Evolutionary conservation across 352 stramenopile genomes (phyloP).

Genomic region (Phytophthora syringae): DNA sequence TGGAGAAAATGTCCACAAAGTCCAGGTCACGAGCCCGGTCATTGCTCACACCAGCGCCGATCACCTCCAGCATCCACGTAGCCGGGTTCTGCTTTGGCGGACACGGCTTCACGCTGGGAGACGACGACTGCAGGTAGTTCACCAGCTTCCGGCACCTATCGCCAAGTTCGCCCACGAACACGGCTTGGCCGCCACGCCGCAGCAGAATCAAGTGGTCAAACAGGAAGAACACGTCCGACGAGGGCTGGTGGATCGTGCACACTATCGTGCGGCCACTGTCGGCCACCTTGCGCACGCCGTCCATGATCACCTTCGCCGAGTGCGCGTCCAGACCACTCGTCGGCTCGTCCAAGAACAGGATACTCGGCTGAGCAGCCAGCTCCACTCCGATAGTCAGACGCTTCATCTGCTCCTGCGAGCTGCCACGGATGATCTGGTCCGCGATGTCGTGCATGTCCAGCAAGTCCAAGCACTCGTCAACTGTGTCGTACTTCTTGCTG

Average conservation of each 20-base stretch:
- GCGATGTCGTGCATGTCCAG: constrained; percentile 45
- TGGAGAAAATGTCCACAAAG: constrained; percentile 35
- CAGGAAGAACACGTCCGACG: too few species aligned
- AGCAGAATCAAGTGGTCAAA: constrained; percentile 82
- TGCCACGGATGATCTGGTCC: constrained; percentile 44
- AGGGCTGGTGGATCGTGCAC: too few species aligned
- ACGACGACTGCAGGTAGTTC: constrained; percentile 8
- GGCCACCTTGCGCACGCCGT: constrained; percentile 78
- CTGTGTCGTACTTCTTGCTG: constrained; percentile 39
- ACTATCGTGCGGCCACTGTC: constrained; percentile 66
- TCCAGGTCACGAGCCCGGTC: constrained; percentile 59
- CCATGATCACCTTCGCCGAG: constrained; percentile 73
- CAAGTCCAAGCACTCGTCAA: constrained; percentile 37
- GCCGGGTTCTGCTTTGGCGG: constrained; percentile 35
- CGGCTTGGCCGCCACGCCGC: constrained; percentile 44
- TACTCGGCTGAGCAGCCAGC: constrained; percentile 71
- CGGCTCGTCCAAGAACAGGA: constrained; percentile 77
- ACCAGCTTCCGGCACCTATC: constrained; percentile 33
- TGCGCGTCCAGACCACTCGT: constrained; percentile 81
- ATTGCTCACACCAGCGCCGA: constrained; percentile 52
- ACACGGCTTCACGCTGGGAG: constrained; percentile 42
- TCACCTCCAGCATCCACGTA: too few species aligned
- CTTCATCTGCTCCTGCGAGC: constrained; percentile 49
- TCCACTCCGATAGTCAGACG: constrained; percentile 82
- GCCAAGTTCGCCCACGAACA: constrained; percentile 81